These are phyloP conservation scores for Pistacia vera DNA, from an alignment of 345 rosid species.

Conservation along the genomic window DNA sequence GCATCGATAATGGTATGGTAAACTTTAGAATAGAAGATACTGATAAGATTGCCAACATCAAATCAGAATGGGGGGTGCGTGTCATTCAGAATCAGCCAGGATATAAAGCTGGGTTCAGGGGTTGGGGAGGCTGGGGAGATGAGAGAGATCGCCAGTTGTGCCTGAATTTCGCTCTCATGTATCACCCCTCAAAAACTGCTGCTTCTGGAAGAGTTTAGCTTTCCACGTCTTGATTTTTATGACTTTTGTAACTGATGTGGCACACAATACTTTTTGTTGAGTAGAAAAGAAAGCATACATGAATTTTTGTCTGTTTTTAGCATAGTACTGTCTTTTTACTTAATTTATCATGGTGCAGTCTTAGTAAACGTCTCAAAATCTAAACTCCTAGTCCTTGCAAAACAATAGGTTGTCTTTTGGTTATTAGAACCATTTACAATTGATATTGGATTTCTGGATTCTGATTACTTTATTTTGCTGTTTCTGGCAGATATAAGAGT, in stretches of 20 bases:
- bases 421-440: not conserved
- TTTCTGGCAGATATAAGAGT: not conserved
- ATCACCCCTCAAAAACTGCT: slow-evolving; percentile 27
- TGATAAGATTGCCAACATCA: slow-evolving; percentile 64
- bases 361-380: not conserved
- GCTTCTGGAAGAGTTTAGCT: slow-evolving; percentile 25
- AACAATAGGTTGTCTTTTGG: not conserved
- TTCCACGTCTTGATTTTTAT: slow-evolving; percentile 17
- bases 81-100: slow-evolving; percentile 72
- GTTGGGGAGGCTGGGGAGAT: slow-evolving; percentile 99
- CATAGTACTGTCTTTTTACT: not conserved
- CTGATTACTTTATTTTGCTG: not conserved
- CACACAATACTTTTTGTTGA: slow-evolving; percentile 8
- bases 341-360: slow-evolving; percentile 1
- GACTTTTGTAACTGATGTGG: slow-evolving; percentile 28
- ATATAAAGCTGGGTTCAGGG: slow-evolving; percentile 94
- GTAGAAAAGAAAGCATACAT: slow-evolving; percentile 10
- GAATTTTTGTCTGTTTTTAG: slow-evolving; percentile 12
- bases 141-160: slow-evolving; percentile 80
- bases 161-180: slow-evolving; percentile 69
- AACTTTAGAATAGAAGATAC: slow-evolving; percentile 57
- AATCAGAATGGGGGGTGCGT: slow-evolving; percentile 62
- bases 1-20: slow-evolving; percentile 75
- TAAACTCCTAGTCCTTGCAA: not conserved
- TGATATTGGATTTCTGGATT: not conserved